These are phyloP conservation scores for Sporothrix curviconia DNA, from an alignment of 2,329 filamentous ascomycete species.

Conservation along the genomic window DNA sequence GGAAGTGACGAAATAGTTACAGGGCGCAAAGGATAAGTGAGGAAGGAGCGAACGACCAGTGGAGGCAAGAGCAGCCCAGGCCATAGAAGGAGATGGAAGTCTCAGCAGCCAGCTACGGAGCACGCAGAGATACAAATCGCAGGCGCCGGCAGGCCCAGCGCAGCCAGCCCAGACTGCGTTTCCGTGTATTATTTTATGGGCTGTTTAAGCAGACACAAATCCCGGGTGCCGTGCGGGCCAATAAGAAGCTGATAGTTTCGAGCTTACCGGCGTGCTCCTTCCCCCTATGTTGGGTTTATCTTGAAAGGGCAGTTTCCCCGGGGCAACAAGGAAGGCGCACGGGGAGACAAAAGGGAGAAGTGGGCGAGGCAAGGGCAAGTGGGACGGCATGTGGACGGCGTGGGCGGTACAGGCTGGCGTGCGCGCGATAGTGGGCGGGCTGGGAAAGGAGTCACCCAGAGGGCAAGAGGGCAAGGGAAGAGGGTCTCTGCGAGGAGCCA, in stretches of 20 bases:
- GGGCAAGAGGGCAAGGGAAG: not conserved
- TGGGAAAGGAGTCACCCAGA: not conserved
- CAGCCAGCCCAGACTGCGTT: not conserved
- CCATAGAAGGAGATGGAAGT: conserved; percentile 5
- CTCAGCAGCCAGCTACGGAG: not conserved
- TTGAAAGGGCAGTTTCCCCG: conserved; percentile 12
- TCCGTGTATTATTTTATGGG: conserved; percentile 3
- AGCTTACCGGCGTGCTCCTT: conserved; percentile 11
- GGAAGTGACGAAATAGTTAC: no score
- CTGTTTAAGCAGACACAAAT: conserved; percentile 9
- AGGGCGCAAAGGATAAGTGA: not conserved
- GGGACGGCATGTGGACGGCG: not conserved
- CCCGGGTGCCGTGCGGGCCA: conserved; percentile 13
- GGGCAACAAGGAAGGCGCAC: conserved; percentile 1
- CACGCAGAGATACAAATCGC: not conserved
- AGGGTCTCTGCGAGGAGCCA: not conserved
- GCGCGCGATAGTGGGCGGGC: conserved; percentile 6
- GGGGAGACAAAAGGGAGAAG: conserved; percentile 3
- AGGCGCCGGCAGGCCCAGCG: not conserved
- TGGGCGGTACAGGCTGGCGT: conserved; percentile 6
- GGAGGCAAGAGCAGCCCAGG: not conserved
- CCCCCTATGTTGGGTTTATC: conserved; percentile 6
- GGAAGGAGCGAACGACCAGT: conserved; percentile 1
- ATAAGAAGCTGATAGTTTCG: conserved; percentile 4
- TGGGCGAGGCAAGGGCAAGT: not conserved